These are phyloP conservation scores for Taphrina sp. DNA, from an alignment of 1,139 yeast genomes.

Conservation along the genomic window DNA sequence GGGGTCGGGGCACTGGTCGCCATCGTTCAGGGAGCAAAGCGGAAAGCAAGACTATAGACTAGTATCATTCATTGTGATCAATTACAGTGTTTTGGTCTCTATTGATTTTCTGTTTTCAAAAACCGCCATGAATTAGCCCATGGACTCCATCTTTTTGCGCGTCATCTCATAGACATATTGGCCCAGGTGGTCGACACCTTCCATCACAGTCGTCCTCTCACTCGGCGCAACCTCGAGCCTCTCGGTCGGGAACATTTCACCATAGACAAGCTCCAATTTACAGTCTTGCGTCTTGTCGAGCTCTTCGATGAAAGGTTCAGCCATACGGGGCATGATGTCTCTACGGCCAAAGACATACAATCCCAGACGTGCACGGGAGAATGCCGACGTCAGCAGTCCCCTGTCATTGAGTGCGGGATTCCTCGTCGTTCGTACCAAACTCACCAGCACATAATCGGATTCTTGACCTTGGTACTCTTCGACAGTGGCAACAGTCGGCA, in stretches of 20 bases:
- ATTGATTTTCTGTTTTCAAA: no score
- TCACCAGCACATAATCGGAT: conserved; percentile 43
- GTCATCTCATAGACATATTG: conserved; percentile 47
- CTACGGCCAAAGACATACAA: conserved; percentile 45
- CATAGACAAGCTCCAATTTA: conserved; percentile 43
- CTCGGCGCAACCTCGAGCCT: conserved; percentile 35
- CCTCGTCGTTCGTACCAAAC: conserved; percentile 41
- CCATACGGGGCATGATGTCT: conserved; percentile 5
- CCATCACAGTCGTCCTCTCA: conserved; percentile 41
- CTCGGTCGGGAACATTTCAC: conserved; percentile 43
- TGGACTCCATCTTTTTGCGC: conserved; percentile 38
- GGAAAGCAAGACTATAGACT: background rate
- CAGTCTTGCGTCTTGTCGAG: conserved; percentile 34
- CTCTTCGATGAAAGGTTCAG: conserved; percentile 32
- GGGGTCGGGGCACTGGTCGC: conserved; percentile 94
- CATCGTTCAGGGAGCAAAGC: background rate
- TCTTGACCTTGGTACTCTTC: conserved; percentile 42
- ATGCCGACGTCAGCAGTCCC: conserved; percentile 41
- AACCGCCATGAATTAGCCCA: no score
- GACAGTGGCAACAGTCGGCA: conserved; percentile 42
- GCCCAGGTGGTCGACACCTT: conserved; percentile 46
- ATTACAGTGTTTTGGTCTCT: no score
- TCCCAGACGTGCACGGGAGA: conserved; percentile 45
- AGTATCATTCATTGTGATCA: background rate
- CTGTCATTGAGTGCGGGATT: conserved; percentile 41